A percentile compares a stretch with the other conserved stretches of the same genome.
Conservation (phyloP, 768 basidiomycete species). For the Boletus edulis region DNA sequence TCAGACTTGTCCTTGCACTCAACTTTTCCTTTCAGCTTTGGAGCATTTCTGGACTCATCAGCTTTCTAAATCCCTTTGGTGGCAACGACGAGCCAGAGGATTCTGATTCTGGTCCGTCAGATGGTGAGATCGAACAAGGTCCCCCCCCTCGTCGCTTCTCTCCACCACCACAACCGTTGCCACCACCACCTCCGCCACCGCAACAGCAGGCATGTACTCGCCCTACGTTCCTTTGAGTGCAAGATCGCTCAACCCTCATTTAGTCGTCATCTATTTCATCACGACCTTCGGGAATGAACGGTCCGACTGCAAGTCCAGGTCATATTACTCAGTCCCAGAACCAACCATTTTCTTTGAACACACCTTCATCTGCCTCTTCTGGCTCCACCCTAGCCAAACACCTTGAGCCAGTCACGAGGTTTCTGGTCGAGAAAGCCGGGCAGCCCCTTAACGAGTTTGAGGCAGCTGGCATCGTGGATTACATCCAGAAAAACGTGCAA, state of each 20-base stretch:
- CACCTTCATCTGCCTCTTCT: conserved; percentile 15
- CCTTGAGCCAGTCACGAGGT: conserved; percentile 47
- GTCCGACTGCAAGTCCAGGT: conserved; percentile 9
- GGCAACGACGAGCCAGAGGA: conserved; percentile 21
- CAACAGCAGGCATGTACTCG: conserved; percentile 27
- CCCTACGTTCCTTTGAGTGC: conserved; percentile 14
- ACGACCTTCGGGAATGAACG: conserved; percentile 14
- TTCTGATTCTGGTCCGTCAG: conserved; percentile 18
- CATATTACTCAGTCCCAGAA: conserved; percentile 11
- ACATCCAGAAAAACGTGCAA: conserved; percentile 51
- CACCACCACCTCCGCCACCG: conserved; percentile 21
- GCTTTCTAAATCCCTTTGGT: conserved; percentile 49
- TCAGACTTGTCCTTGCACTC: conserved; percentile 2
- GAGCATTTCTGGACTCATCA: conserved; percentile 51
- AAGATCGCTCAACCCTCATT: conserved; percentile 23
- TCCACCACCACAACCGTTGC: conserved; percentile 19
- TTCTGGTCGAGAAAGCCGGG: conserved; percentile 46
- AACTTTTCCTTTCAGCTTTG: conserved; percentile 36
- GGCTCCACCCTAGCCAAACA: conserved; percentile 38
- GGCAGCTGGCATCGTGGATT: conserved; percentile 51
- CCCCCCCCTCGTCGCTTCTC: conserved; percentile 25
- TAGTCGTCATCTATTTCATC: conserved; percentile 23
- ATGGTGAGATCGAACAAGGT: conserved; percentile 29
- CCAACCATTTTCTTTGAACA: conserved; percentile 17
- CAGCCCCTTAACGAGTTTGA: conserved; percentile 51